Evolutionary conservation across 805 yeast genomes (phyloP), one percentile per base, ranked within the genome.

Genomic region (Saturnispora sekii): DNA sequence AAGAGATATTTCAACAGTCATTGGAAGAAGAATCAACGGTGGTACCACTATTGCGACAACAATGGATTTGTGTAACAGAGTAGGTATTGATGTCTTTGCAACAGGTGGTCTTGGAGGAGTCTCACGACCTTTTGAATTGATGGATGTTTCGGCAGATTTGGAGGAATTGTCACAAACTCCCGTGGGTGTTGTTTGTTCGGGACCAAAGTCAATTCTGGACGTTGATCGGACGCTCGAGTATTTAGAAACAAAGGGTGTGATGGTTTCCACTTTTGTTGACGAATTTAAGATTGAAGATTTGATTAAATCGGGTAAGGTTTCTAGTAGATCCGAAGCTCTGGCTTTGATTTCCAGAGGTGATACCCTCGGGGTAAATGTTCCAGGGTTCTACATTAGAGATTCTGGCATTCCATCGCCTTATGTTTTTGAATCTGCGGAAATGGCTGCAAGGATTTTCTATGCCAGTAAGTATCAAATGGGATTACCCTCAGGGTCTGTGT

Each of bases 41-140:
- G 96, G 96, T 6, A 88, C 96, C 2, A 87, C 96, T 0, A 85
- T 87, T 47, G 85, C 96, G 2, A 80, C 84, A 26, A 87, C 96
- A 0, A 85, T 86, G 94, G 81, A 87, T 16, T 61, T 88, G 15
- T 79, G 96, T 1, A 69, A 78, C 43, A 56, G 64, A 54, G 88
- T 89, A 0, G 93, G 94, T 0, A 84, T 87, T 52, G 72, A 76
- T 53, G 86, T 88, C 10, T 88, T 87, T 68, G 93, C 94, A 1
- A 88, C 96, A 2, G 96, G 96, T 30, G 96, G 96, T 1, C 69
- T 87, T 15, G 96, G 96, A 16, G 96, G 96, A 16, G 95, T 86
- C 10, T 95, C 87, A 55, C 72, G 85, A 45, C 84, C 83, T 7
- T 90, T 84, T 16, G 82, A 83, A 45, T 51, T 63, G 28, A 73